Evolutionary conservation across 192 early-diverging fungal species (phyloP), one percentile per base, ranked within the genome.

Genomic region (Pilaira anomala): DNA sequence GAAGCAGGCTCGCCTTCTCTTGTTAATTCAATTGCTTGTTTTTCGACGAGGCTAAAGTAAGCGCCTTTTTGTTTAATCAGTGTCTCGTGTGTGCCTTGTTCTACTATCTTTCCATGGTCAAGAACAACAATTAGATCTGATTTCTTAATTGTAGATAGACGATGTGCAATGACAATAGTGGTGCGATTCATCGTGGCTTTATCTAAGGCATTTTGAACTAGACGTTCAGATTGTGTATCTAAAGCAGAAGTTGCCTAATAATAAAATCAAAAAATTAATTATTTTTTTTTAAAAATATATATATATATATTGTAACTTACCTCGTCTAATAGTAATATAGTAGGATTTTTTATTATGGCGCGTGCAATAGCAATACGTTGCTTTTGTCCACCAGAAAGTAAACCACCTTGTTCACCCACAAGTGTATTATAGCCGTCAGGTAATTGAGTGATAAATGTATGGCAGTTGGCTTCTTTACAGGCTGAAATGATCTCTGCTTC

Each of bases 281-380:
- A 12, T 16, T 16, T 57, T 57, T 19, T 21, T 57, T 30, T 74
- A 63, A 79, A 74, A 45, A 68, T 12, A 18, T n/a, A n/a, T n/a
- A n/a, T n/a, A n/a, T n/a, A 59, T 4, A n/a, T 59, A 18, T 19
- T 22, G 12, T 55, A 42, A 9, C 5, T 63, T 75, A 29, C 91
- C 55, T 95, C 93, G 69, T 95, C 93, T 7, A 93, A 74, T 9
- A 93, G 69, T 56, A 97, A 78, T 13, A 97, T 91, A 24, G 69
- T 72, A 6, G 94, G 93, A 72, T 94, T 85, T 67, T 91, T 91
- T 41, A 95, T 82, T 49, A 97, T 79, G 8, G 93, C 92, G 21
- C 94, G 82, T 25, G 95, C 92, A 80, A 98, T 96, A 53, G 93
- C 92, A 67, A 96, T 92, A 61, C 96, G 87, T 83, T 95, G 93